Base-by-base conservation (phyloP, 768 basidiomycete species). In the Heimioporus sp. region DNA sequence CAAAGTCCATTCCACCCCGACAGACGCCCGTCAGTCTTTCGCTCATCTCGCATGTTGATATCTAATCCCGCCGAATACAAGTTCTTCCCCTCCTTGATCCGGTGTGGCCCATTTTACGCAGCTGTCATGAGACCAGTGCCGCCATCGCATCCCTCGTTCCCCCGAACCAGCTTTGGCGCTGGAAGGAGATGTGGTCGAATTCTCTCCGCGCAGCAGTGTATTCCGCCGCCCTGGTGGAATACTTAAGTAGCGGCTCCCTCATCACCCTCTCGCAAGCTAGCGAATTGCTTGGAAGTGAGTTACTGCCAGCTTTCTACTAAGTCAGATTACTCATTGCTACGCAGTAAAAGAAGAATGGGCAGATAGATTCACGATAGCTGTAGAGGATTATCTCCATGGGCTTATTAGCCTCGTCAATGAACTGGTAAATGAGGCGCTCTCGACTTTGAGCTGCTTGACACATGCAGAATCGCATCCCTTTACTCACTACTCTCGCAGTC, bases 361-460 rank as follows among this genome's bases (percentile, higher is more conserved):
- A 51, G 84, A 84, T 63, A 75, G 82, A 36, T 76, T 90, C 49
- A 63, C 73, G 0, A 62, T 92, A 31, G 73, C 84, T 2, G 83
- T 78, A 5, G 90, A 92, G 67, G 90, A 92, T 63, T 92, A 92
- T 63, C 76, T 92, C 20, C 90, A 90, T 56, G 87, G 86, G 3
- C 67, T 92, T 39, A 90, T 92, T 50, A 83, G 75, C 50, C 69
- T 91, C 35, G 84, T 89, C 17, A 92, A 92, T 55, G 90, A 92
- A 69, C 65, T 92, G 69, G 90, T 90, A 65, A 62, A 80, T 70
- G 10, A 41, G 36, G 40, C 15, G 46, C 24, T 51, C 11, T 38
- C 41, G 20, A 53, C 19, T 21, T 35, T 43, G 16, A 36, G 43
- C 36, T 15, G 44, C 20, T 36, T 17, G 24, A 28, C 24, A 28